These are phyloP conservation scores for Linaria vulgaris DNA, from an alignment of 257 asterid species.

Conservation along the genomic window DNA sequence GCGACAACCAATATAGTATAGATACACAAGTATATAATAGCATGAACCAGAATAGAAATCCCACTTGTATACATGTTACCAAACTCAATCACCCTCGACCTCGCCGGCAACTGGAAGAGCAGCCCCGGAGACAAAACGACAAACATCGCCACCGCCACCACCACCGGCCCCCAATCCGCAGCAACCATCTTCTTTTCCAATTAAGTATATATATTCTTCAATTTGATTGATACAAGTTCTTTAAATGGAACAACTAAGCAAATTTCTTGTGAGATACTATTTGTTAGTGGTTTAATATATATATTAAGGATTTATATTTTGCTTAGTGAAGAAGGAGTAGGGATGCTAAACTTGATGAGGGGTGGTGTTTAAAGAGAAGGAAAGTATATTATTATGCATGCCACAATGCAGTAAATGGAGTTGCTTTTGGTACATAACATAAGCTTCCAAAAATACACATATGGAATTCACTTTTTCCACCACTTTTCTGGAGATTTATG, in stretches of 20 bases:
- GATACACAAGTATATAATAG: conserved; percentile 73
- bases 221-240: too few species aligned
- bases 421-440: neutral
- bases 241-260: too few species aligned
- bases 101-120: conserved; percentile 85
- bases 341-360: conserved; percentile 10
- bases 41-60: conserved; percentile 76
- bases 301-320: neutral
- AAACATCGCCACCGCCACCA: conserved; percentile 91
- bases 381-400: conserved; percentile 9
- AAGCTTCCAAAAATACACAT: neutral
- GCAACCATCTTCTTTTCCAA: conserved; percentile 32
- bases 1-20: conserved; percentile 84
- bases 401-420: neutral
- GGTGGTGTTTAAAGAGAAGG: conserved; percentile 6
- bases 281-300: neutral
- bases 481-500: neutral
- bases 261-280: neutral
- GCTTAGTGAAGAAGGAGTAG: conserved; percentile 10
- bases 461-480: neutral
- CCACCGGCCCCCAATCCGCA: conserved; percentile 86
- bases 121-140: conserved; percentile 81
- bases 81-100: conserved; percentile 69
- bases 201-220: neutral
- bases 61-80: conserved; percentile 97